These are phyloP conservation scores for Ilyonectria robusta DNA, from an alignment of 2,329 filamentous ascomycete species.

Conservation along the genomic window DNA sequence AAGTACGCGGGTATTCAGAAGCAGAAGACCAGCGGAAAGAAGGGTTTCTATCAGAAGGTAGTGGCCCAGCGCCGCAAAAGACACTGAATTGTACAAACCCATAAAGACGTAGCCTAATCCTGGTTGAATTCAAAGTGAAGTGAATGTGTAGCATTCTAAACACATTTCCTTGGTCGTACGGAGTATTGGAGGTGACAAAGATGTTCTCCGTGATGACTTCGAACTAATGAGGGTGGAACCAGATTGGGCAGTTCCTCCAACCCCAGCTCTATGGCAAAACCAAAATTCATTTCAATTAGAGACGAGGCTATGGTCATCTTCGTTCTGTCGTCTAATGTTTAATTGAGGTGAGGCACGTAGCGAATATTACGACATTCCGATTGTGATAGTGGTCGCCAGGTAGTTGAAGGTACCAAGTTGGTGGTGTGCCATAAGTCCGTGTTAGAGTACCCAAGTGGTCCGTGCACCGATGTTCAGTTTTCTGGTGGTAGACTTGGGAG, in stretches of 20 bases:
- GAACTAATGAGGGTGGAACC: background rate
- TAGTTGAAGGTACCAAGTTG: too few species aligned
- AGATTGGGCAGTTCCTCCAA: background rate
- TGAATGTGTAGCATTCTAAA: background rate
- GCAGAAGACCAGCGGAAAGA: constrained; percentile 89
- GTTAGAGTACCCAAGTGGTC: constrained; percentile 27
- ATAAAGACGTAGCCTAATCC: background rate
- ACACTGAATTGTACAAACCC: constrained; percentile 5
- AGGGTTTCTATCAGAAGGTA: constrained; percentile 87
- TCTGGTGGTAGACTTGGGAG: constrained; percentile 29
- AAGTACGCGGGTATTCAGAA: constrained; percentile 91
- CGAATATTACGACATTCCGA: too few species aligned
- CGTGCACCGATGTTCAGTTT: constrained; percentile 41
- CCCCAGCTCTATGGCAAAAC: background rate
- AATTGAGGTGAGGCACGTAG: too few species aligned
- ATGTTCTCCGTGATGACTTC: background rate
- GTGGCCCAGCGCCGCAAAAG: constrained; percentile 60
- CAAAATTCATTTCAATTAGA: background rate
- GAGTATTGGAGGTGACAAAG: background rate
- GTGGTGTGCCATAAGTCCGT: too few species aligned
- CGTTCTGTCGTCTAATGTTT: too few species aligned
- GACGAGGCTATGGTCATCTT: background rate
- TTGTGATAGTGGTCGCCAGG: too few species aligned
- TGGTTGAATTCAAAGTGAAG: background rate
- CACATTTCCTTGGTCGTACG: background rate